phyloP scores from a whole-genome alignment of 352 stramenopile species.

The Pythium phragmiticola region DNA sequence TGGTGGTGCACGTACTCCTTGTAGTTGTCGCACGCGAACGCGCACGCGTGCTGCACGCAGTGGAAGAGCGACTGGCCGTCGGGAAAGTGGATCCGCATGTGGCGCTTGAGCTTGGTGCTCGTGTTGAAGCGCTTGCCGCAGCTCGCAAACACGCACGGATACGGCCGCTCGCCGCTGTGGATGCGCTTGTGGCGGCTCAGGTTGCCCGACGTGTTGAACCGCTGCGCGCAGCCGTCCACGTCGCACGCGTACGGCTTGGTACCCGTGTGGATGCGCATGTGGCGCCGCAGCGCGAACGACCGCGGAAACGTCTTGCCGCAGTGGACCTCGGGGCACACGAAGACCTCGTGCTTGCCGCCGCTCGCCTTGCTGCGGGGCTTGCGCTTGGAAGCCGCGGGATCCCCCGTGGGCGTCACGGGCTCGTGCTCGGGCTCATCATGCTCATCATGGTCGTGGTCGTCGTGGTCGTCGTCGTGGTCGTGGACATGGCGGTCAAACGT shows the following conservation, averaged over 20 bases:
- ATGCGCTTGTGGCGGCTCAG: constrained; percentile 87
- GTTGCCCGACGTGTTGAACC: constrained; percentile 89
- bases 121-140: constrained; percentile 88
- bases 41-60: constrained; percentile 52
- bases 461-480: constrained; percentile 7
- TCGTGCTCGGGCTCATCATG: constrained; percentile 3
- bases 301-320: constrained; percentile 85
- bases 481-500: not conserved
- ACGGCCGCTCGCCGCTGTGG: constrained; percentile 80
- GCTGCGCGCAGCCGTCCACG: constrained; percentile 65
- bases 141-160: constrained; percentile 70
- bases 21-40: constrained; percentile 79
- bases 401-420: constrained; percentile 9
- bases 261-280: constrained; percentile 85
- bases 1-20: constrained; percentile 83
- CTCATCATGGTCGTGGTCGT: constrained; percentile 5
- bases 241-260: constrained; percentile 83
- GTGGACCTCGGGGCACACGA: constrained; percentile 69
- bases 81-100: constrained; percentile 87
- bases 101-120: constrained; percentile 87
- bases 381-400: constrained; percentile 31
- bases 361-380: constrained; percentile 29
- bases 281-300: constrained; percentile 77
- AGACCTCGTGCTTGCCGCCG: constrained; percentile 43
- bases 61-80: constrained; percentile 74